Base-by-base conservation (phyloP, 495 filamentous ascomycete genomes). In the Talaromyces stipitatus region DNA sequence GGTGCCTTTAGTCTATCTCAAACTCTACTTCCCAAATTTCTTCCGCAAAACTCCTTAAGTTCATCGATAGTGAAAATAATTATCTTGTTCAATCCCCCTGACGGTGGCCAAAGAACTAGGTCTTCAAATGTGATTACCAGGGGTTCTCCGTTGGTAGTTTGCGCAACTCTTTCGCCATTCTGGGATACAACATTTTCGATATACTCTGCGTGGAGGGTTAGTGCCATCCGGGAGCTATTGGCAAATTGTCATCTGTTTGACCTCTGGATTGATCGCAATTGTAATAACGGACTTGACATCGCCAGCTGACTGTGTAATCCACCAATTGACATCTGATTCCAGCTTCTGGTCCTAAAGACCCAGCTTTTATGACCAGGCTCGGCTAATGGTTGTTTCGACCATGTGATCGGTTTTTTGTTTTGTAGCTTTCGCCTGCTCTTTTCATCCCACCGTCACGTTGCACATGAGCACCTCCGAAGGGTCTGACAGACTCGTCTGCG, bases 281-380 rank as follows among this genome's bases (percentile, higher is more conserved):
- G 57, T 59, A 0, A 59, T 20, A 18, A 28, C 46, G 23, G 56
- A 50, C 33, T 58, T 58, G 23, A 59, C 57, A 27, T 54, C 48
- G 24, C 57, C 48, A 5, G 24, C 16, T 30, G 48, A 54, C 22
- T 54, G 28, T 27, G 50, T 59, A 6, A 59, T 32, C 57, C 57
- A 59, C 57, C 57, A 59, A 29, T 41, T 12, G 36, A 51, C 41
- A 45, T 58, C 56, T 7, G 9, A 28, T n/a, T 47, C 14, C n/a
- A 58, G 32, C 47, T 58, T 58, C 50, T 16, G 50, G 9, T 53
- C 59, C 52, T 43, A 52, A 46, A 51, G 33, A 56, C n/a, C 43
- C 54, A 50, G 52, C 24, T 53, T 62, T 57, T 33, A 62, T 12
- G 18, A 62, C 56, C 20, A 50, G 53, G 29, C 51, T 62, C 8